Conservation (phyloP, 495 filamentous ascomycete genomes). For the Xylaria longipes region DNA sequence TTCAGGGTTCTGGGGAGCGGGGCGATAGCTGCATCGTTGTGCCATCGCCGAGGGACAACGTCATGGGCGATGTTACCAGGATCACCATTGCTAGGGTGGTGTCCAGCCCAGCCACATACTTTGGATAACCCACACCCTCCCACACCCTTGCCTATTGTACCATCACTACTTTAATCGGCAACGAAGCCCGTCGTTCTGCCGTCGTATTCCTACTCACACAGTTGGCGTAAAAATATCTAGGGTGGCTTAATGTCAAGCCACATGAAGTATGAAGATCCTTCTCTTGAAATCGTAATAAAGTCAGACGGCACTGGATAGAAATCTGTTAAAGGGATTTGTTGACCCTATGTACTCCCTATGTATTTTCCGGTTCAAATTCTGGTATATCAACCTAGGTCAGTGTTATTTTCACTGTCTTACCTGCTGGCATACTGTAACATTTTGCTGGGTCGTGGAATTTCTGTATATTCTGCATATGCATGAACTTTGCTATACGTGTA, state of each 20-base stretch:
- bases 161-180: not conserved
- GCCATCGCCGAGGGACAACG: conserved; percentile 1
- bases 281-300: not conserved
- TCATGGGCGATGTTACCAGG: conserved; percentile 13
- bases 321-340: not conserved
- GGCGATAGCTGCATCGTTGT: not conserved
- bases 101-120: not conserved
- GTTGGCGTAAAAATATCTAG: conserved; percentile 3
- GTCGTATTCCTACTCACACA: not conserved
- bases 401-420: not conserved
- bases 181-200: not conserved
- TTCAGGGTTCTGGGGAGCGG: conserved; percentile 7
- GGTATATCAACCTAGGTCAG: not conserved
- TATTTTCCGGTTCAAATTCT: not conserved
- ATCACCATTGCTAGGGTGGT: not conserved
- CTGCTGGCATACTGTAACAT: not conserved
- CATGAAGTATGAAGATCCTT: conserved; percentile 1
- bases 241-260: conserved; percentile 18
- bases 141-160: not conserved
- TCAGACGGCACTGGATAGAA: not conserved
- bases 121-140: conserved; percentile 1
- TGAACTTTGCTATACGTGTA: not conserved
- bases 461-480: not conserved
- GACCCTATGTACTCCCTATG: not conserved
- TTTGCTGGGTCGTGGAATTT: not conserved